A percentile compares a stretch with the other conserved stretches of the same genome.
phyloP scores from a whole-genome alignment of 2,329 filamentous ascomycete genomes.

The Rhynchosporium agropyri region DNA sequence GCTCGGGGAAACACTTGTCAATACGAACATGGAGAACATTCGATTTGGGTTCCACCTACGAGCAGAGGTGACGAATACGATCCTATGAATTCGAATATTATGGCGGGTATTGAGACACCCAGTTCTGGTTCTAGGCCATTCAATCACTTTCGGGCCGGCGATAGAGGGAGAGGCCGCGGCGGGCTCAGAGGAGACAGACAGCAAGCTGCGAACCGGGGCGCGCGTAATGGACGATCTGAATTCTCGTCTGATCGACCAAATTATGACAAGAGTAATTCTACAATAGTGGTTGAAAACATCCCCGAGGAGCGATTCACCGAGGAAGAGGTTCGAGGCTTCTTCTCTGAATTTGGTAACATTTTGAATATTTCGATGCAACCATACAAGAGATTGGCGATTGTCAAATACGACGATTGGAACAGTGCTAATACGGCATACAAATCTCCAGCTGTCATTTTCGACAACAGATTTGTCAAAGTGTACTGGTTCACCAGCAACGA shows the following conservation, averaged over 20 bases:
- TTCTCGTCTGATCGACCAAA: slow-evolving; percentile 68
- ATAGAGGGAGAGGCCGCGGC: slow-evolving; percentile 42
- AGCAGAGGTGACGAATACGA: slow-evolving; percentile 55
- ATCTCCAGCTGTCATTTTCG: slow-evolving; percentile 79
- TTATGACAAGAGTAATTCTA: slow-evolving; percentile 63
- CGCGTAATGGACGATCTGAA: slow-evolving; percentile 48
- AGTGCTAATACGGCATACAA: slow-evolving; percentile 71
- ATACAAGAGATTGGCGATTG: slow-evolving; percentile 67
- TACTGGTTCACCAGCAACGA: slow-evolving; percentile 69
- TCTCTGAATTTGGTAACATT: slow-evolving; percentile 71
- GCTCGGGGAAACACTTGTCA: slow-evolving; percentile 66
- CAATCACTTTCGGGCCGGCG: slow-evolving; percentile 29
- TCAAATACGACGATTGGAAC: slow-evolving; percentile 69
- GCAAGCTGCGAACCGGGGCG: slow-evolving; percentile 23
- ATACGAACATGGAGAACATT: slow-evolving; percentile 67
- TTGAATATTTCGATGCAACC: slow-evolving; percentile 65
- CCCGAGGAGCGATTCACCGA: slow-evolving; percentile 71
- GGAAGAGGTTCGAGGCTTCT: slow-evolving; percentile 67
- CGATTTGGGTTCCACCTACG: slow-evolving; percentile 45
- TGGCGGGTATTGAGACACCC: slow-evolving; percentile 35
- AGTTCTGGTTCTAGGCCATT: slow-evolving; percentile 14
- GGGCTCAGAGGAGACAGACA: slow-evolving; percentile 36
- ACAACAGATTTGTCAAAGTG: slow-evolving; percentile 84
- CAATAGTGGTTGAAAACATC: slow-evolving; percentile 77
- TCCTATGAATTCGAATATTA: slow-evolving; percentile 54